Conservation (phyloP, 805 yeast genomes). For the Zygosaccharomyces siamensis region DNA sequence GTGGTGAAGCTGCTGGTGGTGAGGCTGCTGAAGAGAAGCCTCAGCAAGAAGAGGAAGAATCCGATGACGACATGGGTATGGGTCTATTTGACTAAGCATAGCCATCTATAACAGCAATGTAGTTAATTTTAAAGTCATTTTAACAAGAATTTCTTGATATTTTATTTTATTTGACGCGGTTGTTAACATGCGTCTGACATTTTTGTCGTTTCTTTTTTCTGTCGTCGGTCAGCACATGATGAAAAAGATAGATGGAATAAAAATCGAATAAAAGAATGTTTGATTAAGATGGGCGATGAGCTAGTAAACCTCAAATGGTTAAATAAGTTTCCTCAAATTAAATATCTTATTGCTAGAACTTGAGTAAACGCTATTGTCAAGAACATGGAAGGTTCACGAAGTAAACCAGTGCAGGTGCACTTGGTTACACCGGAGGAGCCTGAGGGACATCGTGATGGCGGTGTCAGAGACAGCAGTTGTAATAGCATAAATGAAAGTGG, state of each 20-base stretch:
- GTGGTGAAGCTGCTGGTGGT: constrained; percentile 42
- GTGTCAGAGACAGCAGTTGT: neutral
- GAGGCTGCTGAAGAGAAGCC: constrained; percentile 55
- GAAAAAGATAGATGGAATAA: neutral
- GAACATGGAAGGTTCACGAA: constrained; percentile 7
- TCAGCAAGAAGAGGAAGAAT: constrained; percentile 59
- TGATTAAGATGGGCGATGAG: neutral
- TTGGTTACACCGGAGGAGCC: constrained; percentile 28
- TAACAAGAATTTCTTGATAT: neutral
- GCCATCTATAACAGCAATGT: constrained; percentile 4
- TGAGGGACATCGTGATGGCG: neutral
- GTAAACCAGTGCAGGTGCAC: constrained; percentile 12
- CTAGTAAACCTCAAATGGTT: neutral
- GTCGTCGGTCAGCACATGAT: constrained; percentile 1
- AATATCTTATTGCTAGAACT: neutral
- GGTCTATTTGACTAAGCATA: constrained; percentile 77
- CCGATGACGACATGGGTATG: constrained; percentile 88
- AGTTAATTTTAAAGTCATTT: constrained; percentile 1
- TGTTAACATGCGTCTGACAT: neutral
- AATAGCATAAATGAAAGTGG: neutral
- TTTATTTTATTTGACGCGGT: neutral
- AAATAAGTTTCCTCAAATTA: neutral
- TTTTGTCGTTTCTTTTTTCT: constrained; percentile 1
- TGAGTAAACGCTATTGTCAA: neutral
- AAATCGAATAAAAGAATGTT: neutral